phyloP scores from a whole-genome alignment of 108 stramenopile species.

The Skeletonema grethae region DNA sequence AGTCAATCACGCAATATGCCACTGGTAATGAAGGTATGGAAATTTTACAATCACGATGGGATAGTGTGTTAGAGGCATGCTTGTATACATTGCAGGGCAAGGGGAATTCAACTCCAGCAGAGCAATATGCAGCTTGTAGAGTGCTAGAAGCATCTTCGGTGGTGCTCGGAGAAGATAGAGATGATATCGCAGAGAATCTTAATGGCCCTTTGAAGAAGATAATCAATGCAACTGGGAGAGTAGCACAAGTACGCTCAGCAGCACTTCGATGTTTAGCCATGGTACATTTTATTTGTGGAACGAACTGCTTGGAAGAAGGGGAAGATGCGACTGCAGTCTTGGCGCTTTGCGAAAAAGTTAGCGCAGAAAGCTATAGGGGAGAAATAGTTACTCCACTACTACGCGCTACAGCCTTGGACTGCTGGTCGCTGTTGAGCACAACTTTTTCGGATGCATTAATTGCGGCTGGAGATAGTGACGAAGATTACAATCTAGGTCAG shows the following conservation, averaged over 20 bases:
- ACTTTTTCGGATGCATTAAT: constrained; percentile 60
- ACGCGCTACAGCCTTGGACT: constrained; percentile 75
- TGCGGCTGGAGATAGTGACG: constrained; percentile 58
- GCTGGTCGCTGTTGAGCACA: constrained; percentile 79
- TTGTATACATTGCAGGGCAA: constrained; percentile 30
- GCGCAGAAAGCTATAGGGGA: constrained; percentile 56
- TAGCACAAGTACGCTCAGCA: constrained; percentile 66
- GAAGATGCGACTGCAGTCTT: constrained; percentile 51
- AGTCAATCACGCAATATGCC: constrained; percentile 68
- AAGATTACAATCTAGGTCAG: constrained; percentile 47
- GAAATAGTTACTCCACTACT: constrained; percentile 52
- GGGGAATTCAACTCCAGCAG: constrained; percentile 56
- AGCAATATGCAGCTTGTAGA: constrained; percentile 89
- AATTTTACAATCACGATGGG: constrained; percentile 24
- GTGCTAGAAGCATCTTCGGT: constrained; percentile 73
- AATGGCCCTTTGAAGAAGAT: constrained; percentile 51
- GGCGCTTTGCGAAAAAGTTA: constrained; percentile 69
- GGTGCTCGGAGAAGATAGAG: constrained; percentile 55
- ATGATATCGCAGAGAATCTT: constrained; percentile 58
- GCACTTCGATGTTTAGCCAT: constrained; percentile 76
- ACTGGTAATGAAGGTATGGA: constrained; percentile 42
- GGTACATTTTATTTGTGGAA: constrained; percentile 64
- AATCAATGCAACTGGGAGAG: constrained; percentile 62
- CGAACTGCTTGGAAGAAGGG: constrained; percentile 47
- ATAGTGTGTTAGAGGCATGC: constrained; percentile 37